Evolutionary conservation across 2,329 filamentous ascomycete genomes (phyloP).

Genomic region (Fusarium sp.): DNA sequence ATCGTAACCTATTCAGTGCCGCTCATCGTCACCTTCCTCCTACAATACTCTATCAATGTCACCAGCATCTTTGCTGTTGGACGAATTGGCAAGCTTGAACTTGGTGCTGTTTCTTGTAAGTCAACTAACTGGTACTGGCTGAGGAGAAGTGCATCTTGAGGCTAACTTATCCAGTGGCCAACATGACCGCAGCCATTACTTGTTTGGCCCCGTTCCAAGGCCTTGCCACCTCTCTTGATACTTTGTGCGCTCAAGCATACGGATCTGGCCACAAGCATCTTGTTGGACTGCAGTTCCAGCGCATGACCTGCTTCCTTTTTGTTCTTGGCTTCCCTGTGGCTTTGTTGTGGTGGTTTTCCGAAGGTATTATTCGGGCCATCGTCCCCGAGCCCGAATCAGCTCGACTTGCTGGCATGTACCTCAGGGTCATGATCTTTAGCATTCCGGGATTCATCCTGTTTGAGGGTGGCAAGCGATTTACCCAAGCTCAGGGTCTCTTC

Average conservation of each 20-base stretch:
- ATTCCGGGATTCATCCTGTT: conserved; percentile 83
- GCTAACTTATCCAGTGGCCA: conserved; percentile 56
- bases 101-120: conserved; percentile 60
- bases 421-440: conserved; percentile 78
- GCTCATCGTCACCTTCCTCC: conserved; percentile 77
- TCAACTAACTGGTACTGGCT: conserved; percentile 1
- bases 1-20: conserved; percentile 78
- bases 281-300: conserved; percentile 84
- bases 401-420: conserved; percentile 76
- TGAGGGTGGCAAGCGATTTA: conserved; percentile 82
- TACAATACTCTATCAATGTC: conserved; percentile 89
- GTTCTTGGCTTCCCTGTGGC: conserved; percentile 78
- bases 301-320: conserved; percentile 84
- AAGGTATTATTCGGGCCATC: conserved; percentile 68
- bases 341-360: conserved; percentile 77
- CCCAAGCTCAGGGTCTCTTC: conserved; percentile 87
- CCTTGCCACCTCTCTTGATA: conserved; percentile 91
- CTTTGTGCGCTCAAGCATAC: conserved; percentile 92
- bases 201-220: conserved; percentile 84
- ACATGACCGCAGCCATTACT: conserved; percentile 85
- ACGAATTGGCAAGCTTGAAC: conserved; percentile 75
- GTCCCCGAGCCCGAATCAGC: conserved; percentile 70
- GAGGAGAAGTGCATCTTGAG: background rate
- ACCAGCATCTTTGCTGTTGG: conserved; percentile 84
- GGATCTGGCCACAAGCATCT: conserved; percentile 91